Percentiles rank a stretch among this genome's conserved stretches.
phyloP scores from a whole-genome alignment of 345 rosid species.

The Adansonia digitata region DNA sequence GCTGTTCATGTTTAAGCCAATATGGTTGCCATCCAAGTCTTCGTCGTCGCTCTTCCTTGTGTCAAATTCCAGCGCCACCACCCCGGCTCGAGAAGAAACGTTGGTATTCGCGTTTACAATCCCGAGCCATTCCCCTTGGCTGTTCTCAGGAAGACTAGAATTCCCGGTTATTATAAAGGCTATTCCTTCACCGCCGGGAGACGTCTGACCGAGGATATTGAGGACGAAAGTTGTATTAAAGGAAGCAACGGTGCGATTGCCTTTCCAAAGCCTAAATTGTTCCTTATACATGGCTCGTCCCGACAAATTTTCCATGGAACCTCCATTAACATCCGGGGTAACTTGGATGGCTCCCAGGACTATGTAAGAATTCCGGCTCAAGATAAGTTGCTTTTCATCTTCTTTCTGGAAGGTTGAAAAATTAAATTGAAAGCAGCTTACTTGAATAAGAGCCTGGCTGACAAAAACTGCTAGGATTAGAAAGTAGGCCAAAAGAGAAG shows the following conservation, averaged over 20 bases:
- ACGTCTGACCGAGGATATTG: slow-evolving; percentile 34
- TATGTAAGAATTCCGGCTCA: slow-evolving; percentile 4
- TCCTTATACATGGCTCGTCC: slow-evolving; percentile 39
- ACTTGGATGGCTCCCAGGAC: slow-evolving; percentile 47
- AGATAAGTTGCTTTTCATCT: neutral
- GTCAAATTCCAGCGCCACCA: slow-evolving; percentile 70
- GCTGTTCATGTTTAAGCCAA: slow-evolving; percentile 54
- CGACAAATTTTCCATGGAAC: slow-evolving; percentile 11
- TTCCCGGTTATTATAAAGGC: slow-evolving; percentile 49
- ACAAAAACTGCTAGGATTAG: neutral
- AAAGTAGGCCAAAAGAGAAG: neutral
- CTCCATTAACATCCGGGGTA: slow-evolving; percentile 38
- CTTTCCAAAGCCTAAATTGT: slow-evolving; percentile 42
- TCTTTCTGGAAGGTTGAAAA: slow-evolving; percentile 21
- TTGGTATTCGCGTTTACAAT: slow-evolving; percentile 38
- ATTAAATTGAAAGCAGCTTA: slow-evolving; percentile 26
- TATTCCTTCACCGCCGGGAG: slow-evolving; percentile 64
- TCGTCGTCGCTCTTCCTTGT: slow-evolving; percentile 43
- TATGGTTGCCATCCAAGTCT: slow-evolving; percentile 64
- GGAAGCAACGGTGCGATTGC: slow-evolving; percentile 17
- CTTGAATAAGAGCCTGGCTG: neutral
- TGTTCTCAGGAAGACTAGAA: slow-evolving; percentile 23
- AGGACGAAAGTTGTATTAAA: slow-evolving; percentile 58
- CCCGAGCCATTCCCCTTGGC: slow-evolving; percentile 67
- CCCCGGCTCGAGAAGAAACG: slow-evolving; percentile 19